These are phyloP conservation scores for Cotoneaster glaucophyllus DNA, from an alignment of 306 rosid genomes.

Conservation along the genomic window DNA sequence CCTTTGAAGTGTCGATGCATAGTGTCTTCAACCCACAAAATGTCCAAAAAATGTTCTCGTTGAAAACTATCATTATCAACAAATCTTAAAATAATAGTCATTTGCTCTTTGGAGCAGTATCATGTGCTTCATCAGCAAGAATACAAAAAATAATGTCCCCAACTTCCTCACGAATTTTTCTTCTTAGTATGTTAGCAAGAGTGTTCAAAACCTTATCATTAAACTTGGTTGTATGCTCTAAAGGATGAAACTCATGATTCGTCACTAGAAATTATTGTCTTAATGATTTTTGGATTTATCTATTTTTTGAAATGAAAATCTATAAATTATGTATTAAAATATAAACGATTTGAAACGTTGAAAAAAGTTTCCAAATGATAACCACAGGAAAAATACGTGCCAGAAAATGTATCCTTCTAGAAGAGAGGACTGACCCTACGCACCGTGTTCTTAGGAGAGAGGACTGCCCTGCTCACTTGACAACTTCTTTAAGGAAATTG, in stretches of 20 bases:
- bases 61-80: background rate
- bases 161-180: background rate
- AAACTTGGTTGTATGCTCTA: too few relatives aligned
- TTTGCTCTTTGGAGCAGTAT: background rate
- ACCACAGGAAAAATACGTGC: background rate
- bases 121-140: background rate
- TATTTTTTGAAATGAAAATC: too few relatives aligned
- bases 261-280: background rate
- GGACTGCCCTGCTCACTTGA: background rate
- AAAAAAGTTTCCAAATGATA: too few relatives aligned
- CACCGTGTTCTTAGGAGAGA: background rate
- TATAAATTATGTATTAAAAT: too few relatives aligned
- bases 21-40: background rate
- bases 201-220: background rate
- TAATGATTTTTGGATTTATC: too few relatives aligned
- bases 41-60: background rate
- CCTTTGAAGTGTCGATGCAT: too few relatives aligned
- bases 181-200: background rate
- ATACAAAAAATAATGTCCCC: background rate
- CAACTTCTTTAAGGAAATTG: background rate
- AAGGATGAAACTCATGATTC: too few relatives aligned
- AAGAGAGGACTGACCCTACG: background rate
- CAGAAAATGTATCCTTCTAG: background rate
- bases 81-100: too few relatives aligned
- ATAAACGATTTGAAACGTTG: rapidly evolving